These are phyloP conservation scores for Juglanconis sp. DNA, from an alignment of 2,329 filamentous ascomycete species.

Conservation along the genomic window DNA sequence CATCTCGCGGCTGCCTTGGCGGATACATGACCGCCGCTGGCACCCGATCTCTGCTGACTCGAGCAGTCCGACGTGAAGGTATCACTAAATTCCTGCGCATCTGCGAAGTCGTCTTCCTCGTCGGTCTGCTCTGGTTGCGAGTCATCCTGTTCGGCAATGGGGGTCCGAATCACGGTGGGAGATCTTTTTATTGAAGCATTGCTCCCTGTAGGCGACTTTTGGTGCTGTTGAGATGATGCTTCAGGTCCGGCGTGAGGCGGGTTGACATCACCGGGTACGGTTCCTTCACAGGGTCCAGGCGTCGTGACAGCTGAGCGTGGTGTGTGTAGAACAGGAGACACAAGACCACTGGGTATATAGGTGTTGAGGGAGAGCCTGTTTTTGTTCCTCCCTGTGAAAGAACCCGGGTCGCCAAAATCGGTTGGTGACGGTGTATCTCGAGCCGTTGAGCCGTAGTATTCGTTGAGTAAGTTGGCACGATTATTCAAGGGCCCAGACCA, in stretches of 20 bases:
- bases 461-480: neutral
- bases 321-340: neutral
- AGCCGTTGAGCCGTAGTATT: neutral
- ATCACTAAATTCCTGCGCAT: neutral
- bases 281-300: neutral
- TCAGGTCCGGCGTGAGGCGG: neutral
- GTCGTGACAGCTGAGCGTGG: neutral
- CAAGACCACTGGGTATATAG: slow-evolving; percentile 10
- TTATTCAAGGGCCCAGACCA: neutral
- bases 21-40: neutral
- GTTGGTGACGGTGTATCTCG: neutral
- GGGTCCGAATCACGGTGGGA: neutral
- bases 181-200: slow-evolving; percentile 11
- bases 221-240: neutral
- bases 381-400: slow-evolving; percentile 7
- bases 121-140: neutral
- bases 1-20: neutral
- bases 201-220: neutral
- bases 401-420: neutral
- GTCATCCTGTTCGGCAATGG: neutral
- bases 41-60: neutral
- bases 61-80: neutral
- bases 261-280: slow-evolving; percentile 1
- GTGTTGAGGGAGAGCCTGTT: slow-evolving; percentile 3
- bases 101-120: neutral